Conservation (phyloP, 2,329 filamentous ascomycete genomes). For the Aspergillus glaucus region DNA sequence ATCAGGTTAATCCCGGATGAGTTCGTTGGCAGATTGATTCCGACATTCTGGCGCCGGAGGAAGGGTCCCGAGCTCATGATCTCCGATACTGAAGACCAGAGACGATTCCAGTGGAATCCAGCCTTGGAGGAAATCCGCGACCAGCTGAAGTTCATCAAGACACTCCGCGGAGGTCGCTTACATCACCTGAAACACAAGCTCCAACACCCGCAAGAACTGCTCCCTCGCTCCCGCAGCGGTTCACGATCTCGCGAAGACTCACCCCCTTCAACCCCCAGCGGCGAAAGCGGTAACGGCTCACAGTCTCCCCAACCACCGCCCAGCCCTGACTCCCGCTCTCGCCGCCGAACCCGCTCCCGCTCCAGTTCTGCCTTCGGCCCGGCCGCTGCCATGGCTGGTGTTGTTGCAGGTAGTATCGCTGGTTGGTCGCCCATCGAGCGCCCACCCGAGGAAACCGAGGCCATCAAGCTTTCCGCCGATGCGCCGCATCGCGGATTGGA, state of each 20-base stretch:
- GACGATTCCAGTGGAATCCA: conserved; percentile 51
- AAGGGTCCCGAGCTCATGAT: conserved; percentile 38
- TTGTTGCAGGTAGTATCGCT: conserved; percentile 59
- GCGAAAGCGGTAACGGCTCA: conserved; percentile 37
- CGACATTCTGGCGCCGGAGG: conserved; percentile 32
- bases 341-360: conserved; percentile 48
- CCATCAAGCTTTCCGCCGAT: conserved; percentile 31
- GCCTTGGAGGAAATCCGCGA: conserved; percentile 58
- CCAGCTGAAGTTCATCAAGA: conserved; percentile 58
- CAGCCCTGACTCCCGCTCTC: conserved; percentile 49
- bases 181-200: conserved; percentile 56
- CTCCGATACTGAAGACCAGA: conserved; percentile 44
- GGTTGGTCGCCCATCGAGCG: conserved; percentile 59
- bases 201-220: conserved; percentile 48
- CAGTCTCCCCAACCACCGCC: conserved; percentile 34
- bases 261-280: conserved; percentile 49
- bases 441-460: conserved; percentile 28
- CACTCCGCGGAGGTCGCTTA: conserved; percentile 57
- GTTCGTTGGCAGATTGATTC: conserved; percentile 41
- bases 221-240: conserved; percentile 39
- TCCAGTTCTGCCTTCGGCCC: conserved; percentile 55
- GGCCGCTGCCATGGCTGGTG: conserved; percentile 59
- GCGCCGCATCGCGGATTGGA: conserved; percentile 34
- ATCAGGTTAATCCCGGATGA: conserved; percentile 57
- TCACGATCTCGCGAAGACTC: conserved; percentile 37